Conservation (phyloP, 2,329 filamentous ascomycete genomes). For the Cytospora paraplurivora region DNA sequence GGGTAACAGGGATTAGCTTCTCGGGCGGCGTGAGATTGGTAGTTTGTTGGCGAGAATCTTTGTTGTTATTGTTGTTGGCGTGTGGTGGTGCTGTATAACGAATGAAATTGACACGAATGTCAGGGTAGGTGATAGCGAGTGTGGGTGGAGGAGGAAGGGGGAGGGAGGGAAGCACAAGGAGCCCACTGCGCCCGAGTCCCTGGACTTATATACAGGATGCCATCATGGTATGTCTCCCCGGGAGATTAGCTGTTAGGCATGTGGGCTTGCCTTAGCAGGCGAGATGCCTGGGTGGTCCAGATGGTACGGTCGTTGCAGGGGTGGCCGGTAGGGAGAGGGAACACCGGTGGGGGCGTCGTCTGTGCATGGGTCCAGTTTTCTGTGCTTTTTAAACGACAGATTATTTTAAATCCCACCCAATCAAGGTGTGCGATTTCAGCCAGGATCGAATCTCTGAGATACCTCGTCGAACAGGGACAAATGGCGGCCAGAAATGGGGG, state of each 20-base stretch:
- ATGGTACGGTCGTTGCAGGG: constrained; percentile 31
- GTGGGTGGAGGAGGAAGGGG: constrained; percentile 50
- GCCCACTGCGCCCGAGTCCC: constrained; percentile 40
- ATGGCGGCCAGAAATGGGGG: constrained; percentile 6
- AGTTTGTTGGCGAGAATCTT: constrained; percentile 38
- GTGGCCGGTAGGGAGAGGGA: constrained; percentile 28
- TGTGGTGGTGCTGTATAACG: constrained; percentile 44
- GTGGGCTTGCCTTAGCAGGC: constrained; percentile 12
- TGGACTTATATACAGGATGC: constrained; percentile 52
- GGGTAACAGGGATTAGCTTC: constrained; percentile 41
- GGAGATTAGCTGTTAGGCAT: constrained; percentile 26
- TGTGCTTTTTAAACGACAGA: constrained; percentile 28
- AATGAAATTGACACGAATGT: constrained; percentile 62
- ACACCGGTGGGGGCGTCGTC: constrained; percentile 17
- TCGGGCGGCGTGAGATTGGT: constrained; percentile 35
- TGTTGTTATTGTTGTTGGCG: constrained; percentile 37
- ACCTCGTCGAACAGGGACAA: constrained; percentile 10
- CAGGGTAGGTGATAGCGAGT: constrained; percentile 48
- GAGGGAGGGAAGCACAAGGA: constrained; percentile 38
- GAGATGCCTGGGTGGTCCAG: constrained; percentile 8
- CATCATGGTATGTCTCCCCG: constrained; percentile 13
- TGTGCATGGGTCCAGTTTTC: constrained; percentile 27
- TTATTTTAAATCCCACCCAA: constrained; percentile 32
- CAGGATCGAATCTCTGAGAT: constrained; percentile 22
- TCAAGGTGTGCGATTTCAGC: constrained; percentile 25